Percentiles rank a stretch among this genome's conserved stretches.
These are phyloP conservation scores for Lomentospora prolificans DNA, from an alignment of 2,329 filamentous ascomycete species.

Conservation along the genomic window DNA sequence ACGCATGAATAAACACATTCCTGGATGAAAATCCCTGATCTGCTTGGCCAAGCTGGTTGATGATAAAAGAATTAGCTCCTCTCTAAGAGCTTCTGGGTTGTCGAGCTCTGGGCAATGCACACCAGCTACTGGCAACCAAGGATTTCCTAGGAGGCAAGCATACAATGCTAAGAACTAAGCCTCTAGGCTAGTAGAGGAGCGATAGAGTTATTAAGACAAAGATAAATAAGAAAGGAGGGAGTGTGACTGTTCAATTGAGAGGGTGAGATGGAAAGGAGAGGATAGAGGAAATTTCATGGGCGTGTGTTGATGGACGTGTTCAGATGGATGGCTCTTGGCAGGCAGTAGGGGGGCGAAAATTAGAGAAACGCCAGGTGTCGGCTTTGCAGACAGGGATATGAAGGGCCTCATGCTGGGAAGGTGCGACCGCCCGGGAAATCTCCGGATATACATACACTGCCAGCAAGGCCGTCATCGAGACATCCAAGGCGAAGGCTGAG, in stretches of 20 bases:
- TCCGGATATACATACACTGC: constrained; percentile 7
- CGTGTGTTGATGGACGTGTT: constrained; percentile 7
- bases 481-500: too few relatives aligned
- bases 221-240: constrained; percentile 7
- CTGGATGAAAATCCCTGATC: background rate
- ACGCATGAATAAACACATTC: background rate
- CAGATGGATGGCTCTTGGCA: constrained; percentile 7
- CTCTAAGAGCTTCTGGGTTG: background rate
- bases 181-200: background rate
- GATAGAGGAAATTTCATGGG: background rate
- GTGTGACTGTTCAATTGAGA: background rate
- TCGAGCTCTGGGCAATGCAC: too few relatives aligned
- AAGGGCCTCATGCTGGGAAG: too few relatives aligned
- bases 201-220: background rate
- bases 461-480: too few relatives aligned
- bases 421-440: background rate
- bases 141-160: background rate
- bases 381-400: background rate
- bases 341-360: background rate
- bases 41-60: background rate
- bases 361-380: constrained; percentile 5
- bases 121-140: background rate
- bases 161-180: constrained; percentile 6
- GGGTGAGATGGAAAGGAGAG: constrained; percentile 1
- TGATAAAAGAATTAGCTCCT: background rate